Evolutionary conservation across 495 filamentous ascomycete genomes (phyloP).

Genomic region (Penicillium pulvis): DNA sequence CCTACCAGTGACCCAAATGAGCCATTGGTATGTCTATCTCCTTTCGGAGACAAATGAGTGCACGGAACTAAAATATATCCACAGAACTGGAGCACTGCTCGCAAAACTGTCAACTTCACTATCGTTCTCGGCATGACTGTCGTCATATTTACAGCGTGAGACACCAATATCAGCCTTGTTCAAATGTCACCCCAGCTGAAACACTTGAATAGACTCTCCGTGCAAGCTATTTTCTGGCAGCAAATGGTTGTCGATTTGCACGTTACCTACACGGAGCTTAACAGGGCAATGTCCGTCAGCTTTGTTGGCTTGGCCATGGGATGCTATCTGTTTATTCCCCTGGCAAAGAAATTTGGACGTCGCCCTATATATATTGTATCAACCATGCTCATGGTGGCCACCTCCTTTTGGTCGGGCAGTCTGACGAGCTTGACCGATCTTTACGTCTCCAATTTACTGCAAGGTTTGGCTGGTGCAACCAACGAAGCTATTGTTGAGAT

Average conservation of each 20-base stretch:
- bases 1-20: slow-evolving; percentile 39
- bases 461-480: slow-evolving; percentile 37
- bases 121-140: slow-evolving; percentile 34
- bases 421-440: slow-evolving; percentile 30
- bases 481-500: slow-evolving; percentile 40
- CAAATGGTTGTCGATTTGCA: slow-evolving; percentile 35
- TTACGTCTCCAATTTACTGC: slow-evolving; percentile 33
- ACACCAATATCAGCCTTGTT: not conserved
- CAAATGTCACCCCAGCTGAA: not conserved
- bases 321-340: slow-evolving; percentile 37
- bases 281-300: slow-evolving; percentile 35
- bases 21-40: slow-evolving; percentile 27
- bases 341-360: slow-evolving; percentile 38
- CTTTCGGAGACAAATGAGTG: not conserved
- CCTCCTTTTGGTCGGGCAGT: slow-evolving; percentile 31
- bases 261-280: slow-evolving; percentile 30
- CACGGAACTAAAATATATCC: not conserved
- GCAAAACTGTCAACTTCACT: slow-evolving; percentile 36
- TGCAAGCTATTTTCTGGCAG: slow-evolving; percentile 40
- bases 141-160: slow-evolving; percentile 39
- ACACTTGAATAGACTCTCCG: slow-evolving; percentile 24
- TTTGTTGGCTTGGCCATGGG: slow-evolving; percentile 35
- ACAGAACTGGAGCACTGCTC: slow-evolving; percentile 38
- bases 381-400: slow-evolving; percentile 31
- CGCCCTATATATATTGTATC: slow-evolving; percentile 39